Evolutionary conservation across 1,139 yeast species (phyloP), one percentile per base, ranked within the genome.

Genomic region (Blastobotrys proliferans): DNA sequence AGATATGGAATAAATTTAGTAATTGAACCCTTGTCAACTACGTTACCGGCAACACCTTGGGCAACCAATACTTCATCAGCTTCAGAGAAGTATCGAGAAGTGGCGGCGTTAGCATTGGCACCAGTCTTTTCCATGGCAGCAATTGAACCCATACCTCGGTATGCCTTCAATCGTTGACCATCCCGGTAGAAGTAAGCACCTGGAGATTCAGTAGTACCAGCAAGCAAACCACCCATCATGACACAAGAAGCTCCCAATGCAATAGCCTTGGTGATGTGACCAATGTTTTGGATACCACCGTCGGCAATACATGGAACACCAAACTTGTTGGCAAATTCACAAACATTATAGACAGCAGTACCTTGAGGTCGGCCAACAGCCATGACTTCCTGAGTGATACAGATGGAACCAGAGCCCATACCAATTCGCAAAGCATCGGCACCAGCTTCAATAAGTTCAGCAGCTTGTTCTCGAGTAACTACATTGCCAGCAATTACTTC

Each of bases 321-420:
- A 63, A 87, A 87, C 65, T 78, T 75, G 69, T 79, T 81, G 56
- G 95, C 90, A 64, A 87, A 85, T 71, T 87, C 90, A 51, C 88
- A 74, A 41, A 87, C 96, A 51, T 79, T 80, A 73, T 77, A 86
- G 45, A 87, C 95, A 49, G 96, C 96, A 51, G 96, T 86, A 72
- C 97, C 99, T 76, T 94, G 98, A 49, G 99, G 98, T 77, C 98
- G 90, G 71, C 99, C 99, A 73, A 96, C 94, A 41, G 99, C 98
- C 99, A 92, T 92, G 49, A 92, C 98, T 73, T 92, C 99, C 74
- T 94, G 98, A 46, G 98, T 92, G 64, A 92, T 94, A 77, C 97
- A 92, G 63, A 92, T 92, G 48, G 97, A 87, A 62, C 98, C 98
- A 34, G 97, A 87, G 61, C 99, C 99, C 99, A 92, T 92, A 73